These are phyloP conservation scores for Bertia moriformis DNA, from an alignment of 2,329 filamentous ascomycete species.

Conservation along the genomic window DNA sequence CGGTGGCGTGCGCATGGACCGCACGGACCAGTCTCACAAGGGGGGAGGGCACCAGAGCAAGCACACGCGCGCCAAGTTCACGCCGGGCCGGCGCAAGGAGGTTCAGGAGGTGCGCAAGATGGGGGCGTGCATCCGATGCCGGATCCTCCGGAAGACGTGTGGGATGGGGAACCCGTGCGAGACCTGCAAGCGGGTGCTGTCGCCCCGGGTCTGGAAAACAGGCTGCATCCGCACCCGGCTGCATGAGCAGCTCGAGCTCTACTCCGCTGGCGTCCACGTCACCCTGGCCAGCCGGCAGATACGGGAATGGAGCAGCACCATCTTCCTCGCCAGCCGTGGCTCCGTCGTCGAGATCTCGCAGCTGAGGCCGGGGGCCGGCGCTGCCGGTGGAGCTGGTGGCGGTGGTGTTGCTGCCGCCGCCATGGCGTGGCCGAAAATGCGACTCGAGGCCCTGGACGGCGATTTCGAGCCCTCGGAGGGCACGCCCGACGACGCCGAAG, in stretches of 20 bases:
- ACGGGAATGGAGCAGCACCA: slow-evolving; percentile 33
- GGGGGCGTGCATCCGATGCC: slow-evolving; percentile 51
- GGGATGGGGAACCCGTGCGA: slow-evolving; percentile 49
- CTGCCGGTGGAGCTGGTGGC: too few species aligned
- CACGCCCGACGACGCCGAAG: slow-evolving; percentile 19
- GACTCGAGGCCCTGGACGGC: not conserved
- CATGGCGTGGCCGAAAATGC: too few species aligned
- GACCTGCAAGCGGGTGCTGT: slow-evolving; percentile 47
- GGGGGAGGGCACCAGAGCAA: slow-evolving; percentile 28
- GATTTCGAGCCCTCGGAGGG: slow-evolving; percentile 6
- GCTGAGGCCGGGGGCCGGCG: slow-evolving; percentile 35
- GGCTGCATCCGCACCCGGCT: slow-evolving; percentile 49
- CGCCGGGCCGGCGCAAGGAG: slow-evolving; percentile 41
- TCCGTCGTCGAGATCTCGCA: slow-evolving; percentile 39
- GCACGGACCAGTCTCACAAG: slow-evolving; percentile 20
- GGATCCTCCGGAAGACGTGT: slow-evolving; percentile 52
- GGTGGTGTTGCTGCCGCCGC: too few species aligned
- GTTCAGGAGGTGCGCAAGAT: slow-evolving; percentile 51
- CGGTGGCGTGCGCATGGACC: slow-evolving; percentile 40
- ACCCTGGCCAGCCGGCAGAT: slow-evolving; percentile 45
- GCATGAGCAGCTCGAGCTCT: slow-evolving; percentile 45
- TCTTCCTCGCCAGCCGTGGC: too few species aligned
- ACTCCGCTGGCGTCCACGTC: slow-evolving; percentile 48
- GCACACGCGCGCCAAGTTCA: slow-evolving; percentile 42
- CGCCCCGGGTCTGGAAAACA: slow-evolving; percentile 49